Evolutionary conservation across 306 rosid genomes (phyloP).

Genomic region (Rubus parviflorus): DNA sequence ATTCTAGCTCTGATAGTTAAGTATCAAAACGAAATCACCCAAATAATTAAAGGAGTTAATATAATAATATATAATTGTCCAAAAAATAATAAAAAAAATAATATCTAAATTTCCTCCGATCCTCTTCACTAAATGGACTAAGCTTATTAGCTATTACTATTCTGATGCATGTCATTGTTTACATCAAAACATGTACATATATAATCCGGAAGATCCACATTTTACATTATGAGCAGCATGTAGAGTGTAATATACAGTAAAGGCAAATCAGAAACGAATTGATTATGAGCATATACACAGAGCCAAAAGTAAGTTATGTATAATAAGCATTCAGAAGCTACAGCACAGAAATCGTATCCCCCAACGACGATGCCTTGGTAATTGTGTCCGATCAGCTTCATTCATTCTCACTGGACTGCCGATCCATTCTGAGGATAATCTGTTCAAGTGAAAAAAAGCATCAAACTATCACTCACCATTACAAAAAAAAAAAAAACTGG

Average conservation of each 20-base stretch:
- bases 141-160: not conserved
- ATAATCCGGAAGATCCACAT: not conserved
- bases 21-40: not conserved
- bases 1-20: too few species aligned
- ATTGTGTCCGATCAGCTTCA: conserved; percentile 36
- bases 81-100: too few species aligned
- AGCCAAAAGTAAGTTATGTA: not conserved
- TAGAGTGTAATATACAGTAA: not conserved
- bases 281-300: conserved; percentile 1
- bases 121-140: not conserved
- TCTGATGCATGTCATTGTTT: not conserved
- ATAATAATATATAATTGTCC: too few species aligned
- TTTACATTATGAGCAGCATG: too few species aligned
- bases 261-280: not conserved
- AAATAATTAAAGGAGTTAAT: not conserved
- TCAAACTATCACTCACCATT: conserved; percentile 11
- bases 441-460: conserved; percentile 28
- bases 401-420: conserved; percentile 86
- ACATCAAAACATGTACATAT: not conserved
- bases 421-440: conserved; percentile 67
- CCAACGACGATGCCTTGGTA: conserved; percentile 23
- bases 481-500: not conserved
- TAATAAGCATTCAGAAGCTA: conserved; percentile 32
- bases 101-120: too few species aligned
- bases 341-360: conserved; percentile 48